Conservation (phyloP, 2,329 filamentous ascomycete species). For the Zymoseptoria crescenta region DNA sequence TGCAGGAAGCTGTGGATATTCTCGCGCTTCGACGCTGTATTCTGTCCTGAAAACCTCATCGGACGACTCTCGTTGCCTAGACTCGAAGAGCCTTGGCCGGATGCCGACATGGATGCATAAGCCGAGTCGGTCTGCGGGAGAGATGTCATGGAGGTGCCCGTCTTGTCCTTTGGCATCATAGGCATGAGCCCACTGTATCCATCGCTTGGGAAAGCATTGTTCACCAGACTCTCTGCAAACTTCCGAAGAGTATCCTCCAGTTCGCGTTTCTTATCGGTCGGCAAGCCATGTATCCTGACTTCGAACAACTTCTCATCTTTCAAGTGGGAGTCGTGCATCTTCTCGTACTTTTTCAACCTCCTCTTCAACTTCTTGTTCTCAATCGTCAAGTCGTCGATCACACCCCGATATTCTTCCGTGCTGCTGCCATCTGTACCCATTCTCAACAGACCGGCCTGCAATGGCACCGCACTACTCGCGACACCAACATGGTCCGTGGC, state of each 20-base stretch:
- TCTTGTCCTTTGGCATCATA: conserved; percentile 47
- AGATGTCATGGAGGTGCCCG: conserved; percentile 53
- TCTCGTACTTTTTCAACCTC: conserved; percentile 63
- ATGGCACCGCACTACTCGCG: conserved; percentile 16
- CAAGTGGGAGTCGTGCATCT: conserved; percentile 56
- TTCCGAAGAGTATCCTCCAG: conserved; percentile 64
- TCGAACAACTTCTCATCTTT: conserved; percentile 75
- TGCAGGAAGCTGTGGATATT: conserved; percentile 63
- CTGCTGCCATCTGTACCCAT: conserved; percentile 47
- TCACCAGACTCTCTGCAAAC: conserved; percentile 58
- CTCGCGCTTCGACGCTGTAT: conserved; percentile 38
- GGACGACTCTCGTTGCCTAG: background rate
- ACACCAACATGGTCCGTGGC: background rate
- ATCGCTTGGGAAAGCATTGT: conserved; percentile 32
- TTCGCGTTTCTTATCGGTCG: conserved; percentile 65
- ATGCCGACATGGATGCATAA: conserved; percentile 54
- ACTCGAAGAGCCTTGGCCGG: conserved; percentile 37
- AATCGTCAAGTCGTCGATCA: conserved; percentile 80
- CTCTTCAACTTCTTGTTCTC: conserved; percentile 74
- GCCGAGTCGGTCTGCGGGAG: conserved; percentile 44
- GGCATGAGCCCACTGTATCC: conserved; percentile 31
- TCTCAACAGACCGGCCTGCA: conserved; percentile 35
- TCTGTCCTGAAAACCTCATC: conserved; percentile 11
- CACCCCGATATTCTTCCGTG: conserved; percentile 67
- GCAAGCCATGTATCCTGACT: conserved; percentile 67